Conservation (phyloP, 345 rosid species). For the Hibiscus syriacus region DNA sequence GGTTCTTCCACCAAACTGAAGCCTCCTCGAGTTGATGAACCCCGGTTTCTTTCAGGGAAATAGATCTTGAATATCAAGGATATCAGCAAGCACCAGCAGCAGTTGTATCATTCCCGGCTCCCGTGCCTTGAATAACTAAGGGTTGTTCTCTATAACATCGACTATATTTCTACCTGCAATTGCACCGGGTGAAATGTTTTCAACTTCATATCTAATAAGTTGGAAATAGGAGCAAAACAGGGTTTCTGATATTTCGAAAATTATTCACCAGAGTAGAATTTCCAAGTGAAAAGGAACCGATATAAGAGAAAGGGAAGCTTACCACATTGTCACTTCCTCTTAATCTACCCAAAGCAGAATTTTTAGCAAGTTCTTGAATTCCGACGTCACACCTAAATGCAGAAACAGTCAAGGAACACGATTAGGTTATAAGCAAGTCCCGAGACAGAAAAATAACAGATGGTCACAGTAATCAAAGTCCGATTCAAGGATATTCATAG, state of each 20-base stretch:
- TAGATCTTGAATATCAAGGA: conserved; percentile 79
- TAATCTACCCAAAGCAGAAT: conserved; percentile 78
- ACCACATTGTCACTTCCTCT: conserved; percentile 94
- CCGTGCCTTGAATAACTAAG: conserved; percentile 92
- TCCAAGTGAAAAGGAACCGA: not conserved
- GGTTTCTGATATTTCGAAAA: not conserved
- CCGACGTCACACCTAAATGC: conserved; percentile 76
- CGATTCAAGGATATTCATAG: too few species aligned
- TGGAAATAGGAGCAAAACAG: not conserved
- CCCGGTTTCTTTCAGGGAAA: conserved; percentile 29
- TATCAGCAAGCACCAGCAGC: conserved; percentile 93
- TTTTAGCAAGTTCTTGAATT: conserved; percentile 74
- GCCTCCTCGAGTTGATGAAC: not conserved
- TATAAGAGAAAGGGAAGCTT: conserved; percentile 14
- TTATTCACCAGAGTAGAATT: not conserved
- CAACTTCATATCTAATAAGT: conserved; percentile 1
- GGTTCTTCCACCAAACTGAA: not conserved
- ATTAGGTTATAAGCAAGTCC: not conserved
- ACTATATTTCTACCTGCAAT: conserved; percentile 73
- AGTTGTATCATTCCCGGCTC: conserved; percentile 93
- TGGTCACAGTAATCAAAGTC: too few species aligned
- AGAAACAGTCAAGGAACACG: not conserved
- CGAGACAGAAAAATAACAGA: not conserved
- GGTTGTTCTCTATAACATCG: conserved; percentile 77
- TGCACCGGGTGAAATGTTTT: conserved; percentile 4